phyloP scores from a whole-genome alignment of 129 eudicot genomes.

The Erigeron canadensis region DNA sequence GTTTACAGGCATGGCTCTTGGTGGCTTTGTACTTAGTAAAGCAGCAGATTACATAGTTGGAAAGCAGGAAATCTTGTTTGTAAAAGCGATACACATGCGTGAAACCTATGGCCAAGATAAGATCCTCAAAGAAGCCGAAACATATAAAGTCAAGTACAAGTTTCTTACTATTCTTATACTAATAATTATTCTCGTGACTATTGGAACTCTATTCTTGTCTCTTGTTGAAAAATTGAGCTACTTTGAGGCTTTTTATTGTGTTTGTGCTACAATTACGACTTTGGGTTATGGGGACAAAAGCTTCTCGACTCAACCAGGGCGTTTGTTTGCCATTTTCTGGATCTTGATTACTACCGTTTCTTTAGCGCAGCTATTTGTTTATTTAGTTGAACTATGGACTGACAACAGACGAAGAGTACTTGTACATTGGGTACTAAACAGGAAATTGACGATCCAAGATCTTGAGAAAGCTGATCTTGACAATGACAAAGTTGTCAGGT shows the following conservation, averaged over 20 bases:
- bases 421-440: constrained; percentile 59
- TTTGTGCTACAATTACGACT: constrained; percentile 81
- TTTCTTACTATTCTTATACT: constrained; percentile 41
- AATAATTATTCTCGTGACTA: constrained; percentile 43
- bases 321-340: constrained; percentile 79
- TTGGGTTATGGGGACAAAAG: constrained; percentile 90
- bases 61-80: constrained; percentile 53
- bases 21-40: constrained; percentile 61
- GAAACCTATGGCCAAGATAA: constrained; percentile 39
- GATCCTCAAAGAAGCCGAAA: constrained; percentile 48
- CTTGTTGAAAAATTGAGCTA: constrained; percentile 49
- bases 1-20: constrained; percentile 74
- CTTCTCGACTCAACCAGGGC: constrained; percentile 61
- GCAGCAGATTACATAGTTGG: constrained; percentile 77
- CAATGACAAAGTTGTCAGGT: constrained; percentile 66
- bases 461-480: constrained; percentile 87
- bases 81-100: constrained; percentile 51
- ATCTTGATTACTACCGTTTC: constrained; percentile 65
- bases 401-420: constrained; percentile 47
- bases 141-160: constrained; percentile 53
- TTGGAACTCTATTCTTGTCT: constrained; percentile 54
- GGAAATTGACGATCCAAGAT: constrained; percentile 61
- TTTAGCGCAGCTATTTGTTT: constrained; percentile 68
- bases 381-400: constrained; percentile 64
- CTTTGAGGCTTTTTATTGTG: constrained; percentile 81